These are phyloP conservation scores for Termitomyces eurrhizus DNA, from an alignment of 768 basidiomycete genomes.

Conservation along the genomic window DNA sequence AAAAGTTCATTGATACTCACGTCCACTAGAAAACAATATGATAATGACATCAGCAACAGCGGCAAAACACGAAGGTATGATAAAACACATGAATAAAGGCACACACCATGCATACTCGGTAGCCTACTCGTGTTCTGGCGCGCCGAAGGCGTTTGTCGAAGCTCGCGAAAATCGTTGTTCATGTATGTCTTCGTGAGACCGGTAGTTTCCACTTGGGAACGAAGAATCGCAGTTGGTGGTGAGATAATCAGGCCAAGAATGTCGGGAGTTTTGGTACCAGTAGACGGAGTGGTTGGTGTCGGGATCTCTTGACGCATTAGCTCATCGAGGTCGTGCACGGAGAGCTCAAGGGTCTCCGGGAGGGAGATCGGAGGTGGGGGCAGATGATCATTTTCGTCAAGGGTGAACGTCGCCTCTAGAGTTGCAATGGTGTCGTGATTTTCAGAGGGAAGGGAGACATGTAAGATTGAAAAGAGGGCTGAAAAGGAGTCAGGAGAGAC, in stretches of 20 bases:
- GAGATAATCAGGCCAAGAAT: constrained; percentile 57
- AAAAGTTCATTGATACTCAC: constrained; percentile 35
- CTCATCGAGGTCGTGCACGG: constrained; percentile 43
- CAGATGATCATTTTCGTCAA: constrained; percentile 39
- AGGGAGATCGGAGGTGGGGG: constrained; percentile 28
- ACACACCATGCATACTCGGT: constrained; percentile 76
- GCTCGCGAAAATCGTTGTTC: constrained; percentile 78
- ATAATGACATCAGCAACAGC: neutral
- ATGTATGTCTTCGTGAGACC: constrained; percentile 80
- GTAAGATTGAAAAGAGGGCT: constrained; percentile 39
- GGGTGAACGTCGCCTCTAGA: constrained; percentile 26
- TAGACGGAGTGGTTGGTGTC: constrained; percentile 45
- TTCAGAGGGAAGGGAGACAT: constrained; percentile 21
- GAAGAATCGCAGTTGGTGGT: constrained; percentile 57
- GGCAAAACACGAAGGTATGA: neutral
- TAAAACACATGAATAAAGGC: neutral
- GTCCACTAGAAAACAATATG: constrained; percentile 26
- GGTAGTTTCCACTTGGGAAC: constrained; percentile 56
- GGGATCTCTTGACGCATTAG: constrained; percentile 35
- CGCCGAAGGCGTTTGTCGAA: constrained; percentile 62
- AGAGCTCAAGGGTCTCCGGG: constrained; percentile 38
- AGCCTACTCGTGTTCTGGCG: constrained; percentile 83
- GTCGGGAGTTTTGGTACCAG: constrained; percentile 39
- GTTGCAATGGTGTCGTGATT: constrained; percentile 18
- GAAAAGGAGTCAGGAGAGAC: constrained; percentile 44